Percentiles rank a stretch among this genome's conserved stretches.
Conservation (phyloP, 2,329 filamentous ascomycete genomes). For the Cladophialophora psammophila region DNA sequence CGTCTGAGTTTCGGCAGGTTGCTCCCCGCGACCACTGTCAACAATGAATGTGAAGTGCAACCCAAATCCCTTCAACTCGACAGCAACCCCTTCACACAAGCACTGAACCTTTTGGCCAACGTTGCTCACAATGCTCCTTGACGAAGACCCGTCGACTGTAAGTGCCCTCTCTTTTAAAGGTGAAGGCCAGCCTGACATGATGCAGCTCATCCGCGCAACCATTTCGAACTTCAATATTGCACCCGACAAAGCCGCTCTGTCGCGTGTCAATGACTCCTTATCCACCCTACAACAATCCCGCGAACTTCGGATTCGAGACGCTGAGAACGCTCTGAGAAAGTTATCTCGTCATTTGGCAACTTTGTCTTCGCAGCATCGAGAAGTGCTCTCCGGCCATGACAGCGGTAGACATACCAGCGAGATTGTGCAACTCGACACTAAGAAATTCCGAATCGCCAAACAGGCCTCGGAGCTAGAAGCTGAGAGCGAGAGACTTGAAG, state of each 20-base stretch:
- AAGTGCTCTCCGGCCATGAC: constrained; percentile 75
- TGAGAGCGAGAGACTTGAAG: constrained; percentile 88
- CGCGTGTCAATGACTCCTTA: constrained; percentile 84
- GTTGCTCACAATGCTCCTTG: constrained; percentile 76
- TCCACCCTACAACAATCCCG: constrained; percentile 84
- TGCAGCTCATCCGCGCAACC: constrained; percentile 86
- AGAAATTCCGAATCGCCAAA: constrained; percentile 95
- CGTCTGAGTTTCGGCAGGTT: constrained; percentile 18
- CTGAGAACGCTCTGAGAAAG: constrained; percentile 71
- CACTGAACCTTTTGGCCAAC: not conserved
- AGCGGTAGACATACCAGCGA: constrained; percentile 79
- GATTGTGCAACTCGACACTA: constrained; percentile 86
- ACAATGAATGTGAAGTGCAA: not conserved
- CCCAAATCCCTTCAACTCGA: not conserved
- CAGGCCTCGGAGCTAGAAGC: constrained; percentile 87
- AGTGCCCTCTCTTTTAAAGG: constrained; percentile 39
- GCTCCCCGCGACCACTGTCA: constrained; percentile 29
- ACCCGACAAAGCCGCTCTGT: constrained; percentile 83
- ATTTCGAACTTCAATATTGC: constrained; percentile 94
- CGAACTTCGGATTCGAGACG: constrained; percentile 75
- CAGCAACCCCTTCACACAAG: not conserved
- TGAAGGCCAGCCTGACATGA: constrained; percentile 12
- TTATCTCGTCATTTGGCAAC: constrained; percentile 79
- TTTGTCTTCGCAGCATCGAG: constrained; percentile 76
- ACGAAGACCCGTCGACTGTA: constrained; percentile 89